Evolutionary conservation across 192 early-diverging fungal genomes (phyloP).

Genomic region (Podila epicladia): DNA sequence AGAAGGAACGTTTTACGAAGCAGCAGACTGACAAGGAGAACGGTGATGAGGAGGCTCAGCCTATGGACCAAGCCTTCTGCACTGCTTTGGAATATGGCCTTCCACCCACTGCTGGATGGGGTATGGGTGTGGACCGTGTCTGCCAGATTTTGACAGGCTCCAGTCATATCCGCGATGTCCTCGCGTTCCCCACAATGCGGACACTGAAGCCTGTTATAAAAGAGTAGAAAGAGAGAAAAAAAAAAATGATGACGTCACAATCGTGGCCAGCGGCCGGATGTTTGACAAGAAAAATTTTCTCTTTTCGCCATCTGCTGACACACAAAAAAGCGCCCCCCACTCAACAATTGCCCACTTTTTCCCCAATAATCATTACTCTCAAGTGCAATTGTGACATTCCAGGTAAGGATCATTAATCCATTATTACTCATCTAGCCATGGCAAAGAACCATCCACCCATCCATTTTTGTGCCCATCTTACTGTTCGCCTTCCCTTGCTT

Average conservation of each 20-base stretch:
- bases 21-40: slow-evolving; percentile 70
- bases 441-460: not conserved
- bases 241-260: slow-evolving; percentile 3
- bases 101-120: slow-evolving; percentile 92
- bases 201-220: slow-evolving; percentile 1
- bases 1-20: slow-evolving; percentile 69
- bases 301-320: not conserved
- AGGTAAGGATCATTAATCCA: not conserved
- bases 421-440: no score
- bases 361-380: not conserved
- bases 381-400: not conserved
- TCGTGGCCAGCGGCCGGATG: no score
- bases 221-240: not conserved
- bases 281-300: not conserved
- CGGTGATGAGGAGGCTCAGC: slow-evolving; percentile 83
- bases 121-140: slow-evolving; percentile 89
- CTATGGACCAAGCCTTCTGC: slow-evolving; percentile 77
- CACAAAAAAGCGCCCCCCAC: not conserved
- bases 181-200: slow-evolving; percentile 75
- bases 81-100: slow-evolving; percentile 84
- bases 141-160: slow-evolving; percentile 74
- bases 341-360: no score
- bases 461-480: not conserved
- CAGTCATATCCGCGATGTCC: slow-evolving; percentile 81
- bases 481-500: not conserved